phyloP scores from a whole-genome alignment of 1,284 basidiomycete genomes.

The Butyriboletus appendiculatus region DNA sequence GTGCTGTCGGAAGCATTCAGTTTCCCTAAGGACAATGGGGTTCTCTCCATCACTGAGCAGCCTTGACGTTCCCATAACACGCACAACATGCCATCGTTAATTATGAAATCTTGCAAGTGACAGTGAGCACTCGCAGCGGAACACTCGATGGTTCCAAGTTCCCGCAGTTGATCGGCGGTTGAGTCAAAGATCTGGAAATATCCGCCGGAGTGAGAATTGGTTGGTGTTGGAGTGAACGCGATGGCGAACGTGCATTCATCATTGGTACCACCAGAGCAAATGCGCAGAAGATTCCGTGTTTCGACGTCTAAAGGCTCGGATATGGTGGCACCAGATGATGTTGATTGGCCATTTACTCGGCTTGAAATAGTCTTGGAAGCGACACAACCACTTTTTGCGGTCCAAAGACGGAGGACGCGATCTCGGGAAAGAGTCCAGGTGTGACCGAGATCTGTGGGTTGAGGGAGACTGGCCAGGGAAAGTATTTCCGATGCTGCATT shows the following conservation, averaged over 20 bases:
- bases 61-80: slow-evolving; percentile 80
- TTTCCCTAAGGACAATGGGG: slow-evolving; percentile 44
- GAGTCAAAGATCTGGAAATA: slow-evolving; percentile 66
- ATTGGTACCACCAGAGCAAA: slow-evolving; percentile 46
- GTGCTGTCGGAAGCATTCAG: slow-evolving; percentile 34
- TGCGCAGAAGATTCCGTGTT: slow-evolving; percentile 60
- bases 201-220: slow-evolving; percentile 64
- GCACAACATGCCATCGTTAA: slow-evolving; percentile 54
- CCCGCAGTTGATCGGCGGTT: slow-evolving; percentile 53
- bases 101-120: slow-evolving; percentile 73
- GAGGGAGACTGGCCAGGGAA: slow-evolving; percentile 64
- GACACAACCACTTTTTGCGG: slow-evolving; percentile 66
- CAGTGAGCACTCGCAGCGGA: slow-evolving; percentile 61
- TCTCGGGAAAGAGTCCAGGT: slow-evolving; percentile 90
- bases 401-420: slow-evolving; percentile 83
- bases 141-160: slow-evolving; percentile 57
- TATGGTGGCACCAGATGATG: slow-evolving; percentile 35
- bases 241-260: slow-evolving; percentile 51
- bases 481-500: slow-evolving; percentile 59
- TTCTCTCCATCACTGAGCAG: slow-evolving; percentile 65
- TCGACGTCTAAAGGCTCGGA: slow-evolving; percentile 55
- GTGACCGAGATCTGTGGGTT: slow-evolving; percentile 70
- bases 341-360: slow-evolving; percentile 16
- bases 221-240: slow-evolving; percentile 66
- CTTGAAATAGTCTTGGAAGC: slow-evolving; percentile 53